Evolutionary conservation across 1,284 basidiomycete species (phyloP), one percentile per base, ranked within the genome.

Genomic region (Heterobasidion annosum): DNA sequence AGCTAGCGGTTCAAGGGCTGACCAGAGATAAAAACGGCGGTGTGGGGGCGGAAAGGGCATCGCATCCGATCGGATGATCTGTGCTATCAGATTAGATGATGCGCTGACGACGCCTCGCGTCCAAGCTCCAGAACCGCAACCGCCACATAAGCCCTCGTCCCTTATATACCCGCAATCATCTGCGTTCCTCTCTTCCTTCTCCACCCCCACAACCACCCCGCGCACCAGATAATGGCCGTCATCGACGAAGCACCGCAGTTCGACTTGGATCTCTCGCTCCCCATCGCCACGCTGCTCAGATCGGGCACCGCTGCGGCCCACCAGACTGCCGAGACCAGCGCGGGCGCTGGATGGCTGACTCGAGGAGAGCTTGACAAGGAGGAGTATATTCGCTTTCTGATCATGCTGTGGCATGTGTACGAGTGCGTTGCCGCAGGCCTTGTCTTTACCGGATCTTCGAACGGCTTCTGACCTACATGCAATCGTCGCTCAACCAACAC

Each of bases 391-490:
- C 75, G 79, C 48, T 89, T 82, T 69, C 74, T 89, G 43, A 82
- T 86, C 72, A 82, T 88, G 73, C 76, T 92, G 8, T 90, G 84
- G 80, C 78, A 88, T 60, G 73, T 92, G 18, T 93, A 92, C 70
- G 73, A 82, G 88, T 91, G 62, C 71, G 84, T 77, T 32, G 16
- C 50, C 35, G 12, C 49, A 45, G 54, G 48, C 43, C 54, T 40
- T 40, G 37, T 8, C n/a, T n/a, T 8, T 8, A 12, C 37, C 37
- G n/a, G 37, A 40, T 9, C 37, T n/a, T 40, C 25, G 4, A 25
- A 25, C 25, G 25, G 25, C 25, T 25, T 25, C 47, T 48, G 15
- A 18, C 13, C 16, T 33, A 15, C 37, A 40, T 40, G 12, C n/a
- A n/a, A 40, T 40, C 37, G 4, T 50, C 44, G 54, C 34, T 42